phyloP scores from a whole-genome alignment of 1,284 basidiomycete genomes.

The Rhodotorula sp. region DNA sequence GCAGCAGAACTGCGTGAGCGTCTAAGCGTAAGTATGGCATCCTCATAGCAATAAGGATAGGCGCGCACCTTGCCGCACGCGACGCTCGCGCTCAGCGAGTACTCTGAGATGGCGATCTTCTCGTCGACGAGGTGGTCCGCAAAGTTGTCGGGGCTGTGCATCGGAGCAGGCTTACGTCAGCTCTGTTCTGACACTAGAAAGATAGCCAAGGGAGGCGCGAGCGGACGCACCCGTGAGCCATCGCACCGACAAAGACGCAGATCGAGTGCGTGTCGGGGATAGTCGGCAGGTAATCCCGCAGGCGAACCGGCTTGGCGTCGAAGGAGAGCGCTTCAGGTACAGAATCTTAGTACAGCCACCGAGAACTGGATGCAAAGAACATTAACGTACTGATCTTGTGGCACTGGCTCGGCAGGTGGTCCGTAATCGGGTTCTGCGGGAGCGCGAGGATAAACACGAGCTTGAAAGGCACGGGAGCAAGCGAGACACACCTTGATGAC shows the following conservation, averaged over 20 bases:
- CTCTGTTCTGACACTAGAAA: background rate
- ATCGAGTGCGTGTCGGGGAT: conserved; percentile 84
- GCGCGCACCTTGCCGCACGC: conserved; percentile 87
- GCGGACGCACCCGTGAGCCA: conserved; percentile 74
- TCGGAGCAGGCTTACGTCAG: background rate
- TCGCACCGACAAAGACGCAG: conserved; percentile 95
- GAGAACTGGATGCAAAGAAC: background rate
- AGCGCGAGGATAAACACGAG: background rate
- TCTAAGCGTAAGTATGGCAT: conserved; percentile 1
- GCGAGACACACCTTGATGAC: conserved; percentile 76
- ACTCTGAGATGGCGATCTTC: conserved; percentile 96
- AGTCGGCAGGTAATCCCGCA: conserved; percentile 79
- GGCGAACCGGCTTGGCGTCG: conserved; percentile 79
- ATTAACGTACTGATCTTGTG: conserved; percentile 81
- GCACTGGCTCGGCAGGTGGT: conserved; percentile 93
- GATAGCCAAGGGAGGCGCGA: background rate
- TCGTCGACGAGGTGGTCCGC: conserved; percentile 95
- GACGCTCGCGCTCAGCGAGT: conserved; percentile 79
- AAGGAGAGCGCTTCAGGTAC: conserved; percentile 74
- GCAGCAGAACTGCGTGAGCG: conserved; percentile 63
- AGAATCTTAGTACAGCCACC: conserved; percentile 4
- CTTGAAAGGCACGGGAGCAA: background rate
- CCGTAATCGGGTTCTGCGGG: conserved; percentile 83
- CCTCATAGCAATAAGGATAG: background rate
- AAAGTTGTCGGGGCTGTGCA: conserved; percentile 78